Conservation (phyloP, 2,329 filamentous ascomycete species). For the Fusarium udum region DNA sequence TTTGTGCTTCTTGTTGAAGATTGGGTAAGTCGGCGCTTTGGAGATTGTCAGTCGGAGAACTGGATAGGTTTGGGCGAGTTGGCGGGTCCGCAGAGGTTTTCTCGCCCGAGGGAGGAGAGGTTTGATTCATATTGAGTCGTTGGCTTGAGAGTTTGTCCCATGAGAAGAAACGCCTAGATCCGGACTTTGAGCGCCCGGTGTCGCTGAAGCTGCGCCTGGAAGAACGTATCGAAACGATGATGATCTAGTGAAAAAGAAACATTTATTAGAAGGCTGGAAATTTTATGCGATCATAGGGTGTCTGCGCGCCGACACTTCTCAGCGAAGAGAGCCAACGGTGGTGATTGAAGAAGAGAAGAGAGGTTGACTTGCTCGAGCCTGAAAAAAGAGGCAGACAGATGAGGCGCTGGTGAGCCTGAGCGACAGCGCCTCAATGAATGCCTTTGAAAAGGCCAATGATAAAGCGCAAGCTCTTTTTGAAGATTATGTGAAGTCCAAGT, state of each 20-base stretch:
- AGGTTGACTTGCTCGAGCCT: neutral
- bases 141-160: neutral
- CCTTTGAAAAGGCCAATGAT: no score
- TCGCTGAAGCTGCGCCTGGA: neutral
- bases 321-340: neutral
- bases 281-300: neutral
- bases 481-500: neutral
- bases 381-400: conserved; percentile 9
- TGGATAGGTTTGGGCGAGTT: neutral
- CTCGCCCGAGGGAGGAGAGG: neutral
- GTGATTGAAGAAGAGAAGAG: neutral
- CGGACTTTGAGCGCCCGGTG: neutral
- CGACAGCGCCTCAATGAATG: neutral
- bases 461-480: no score
- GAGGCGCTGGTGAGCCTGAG: neutral
- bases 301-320: neutral
- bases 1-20: neutral
- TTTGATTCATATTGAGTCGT: neutral
- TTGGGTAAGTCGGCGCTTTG: neutral
- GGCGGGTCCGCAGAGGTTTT: neutral
- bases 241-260: neutral
- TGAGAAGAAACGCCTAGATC: neutral
- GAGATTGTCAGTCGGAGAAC: neutral
- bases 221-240: neutral
- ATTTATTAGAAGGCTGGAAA: neutral